Conservation (phyloP, 768 basidiomycete genomes). For the Tricholoma bakamatsutake region DNA sequence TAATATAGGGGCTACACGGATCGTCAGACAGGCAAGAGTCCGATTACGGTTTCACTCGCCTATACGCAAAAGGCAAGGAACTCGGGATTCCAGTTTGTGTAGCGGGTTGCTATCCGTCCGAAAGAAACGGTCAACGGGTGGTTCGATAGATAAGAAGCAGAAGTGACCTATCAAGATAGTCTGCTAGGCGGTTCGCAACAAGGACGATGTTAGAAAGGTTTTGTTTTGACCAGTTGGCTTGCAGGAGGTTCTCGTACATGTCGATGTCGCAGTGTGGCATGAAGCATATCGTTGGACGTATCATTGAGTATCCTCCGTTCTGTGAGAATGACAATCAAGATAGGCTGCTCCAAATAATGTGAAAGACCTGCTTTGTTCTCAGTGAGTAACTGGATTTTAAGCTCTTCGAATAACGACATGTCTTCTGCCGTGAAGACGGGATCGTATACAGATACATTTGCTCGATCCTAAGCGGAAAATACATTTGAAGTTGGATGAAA, state of each 20-base stretch:
- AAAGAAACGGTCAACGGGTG: conserved; percentile 7
- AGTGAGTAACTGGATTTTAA: conserved; percentile 30
- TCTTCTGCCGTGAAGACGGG: conserved; percentile 70
- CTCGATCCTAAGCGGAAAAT: conserved; percentile 35
- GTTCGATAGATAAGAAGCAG: conserved; percentile 2
- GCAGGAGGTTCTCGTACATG: conserved; percentile 61
- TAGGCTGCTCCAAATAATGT: background rate
- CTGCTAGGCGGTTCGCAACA: conserved; percentile 58
- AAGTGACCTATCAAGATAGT: conserved; percentile 61
- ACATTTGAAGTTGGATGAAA: conserved; percentile 5
- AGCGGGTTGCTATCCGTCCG: conserved; percentile 41
- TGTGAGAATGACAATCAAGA: conserved; percentile 13
- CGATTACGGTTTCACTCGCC: conserved; percentile 33
- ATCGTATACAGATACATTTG: conserved; percentile 54
- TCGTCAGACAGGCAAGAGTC: conserved; percentile 10
- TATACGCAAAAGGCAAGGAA: conserved; percentile 47
- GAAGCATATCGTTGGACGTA: conserved; percentile 55
- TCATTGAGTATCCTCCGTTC: conserved; percentile 29
- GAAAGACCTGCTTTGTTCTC: conserved; percentile 45
- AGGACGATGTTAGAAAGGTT: conserved; percentile 46
- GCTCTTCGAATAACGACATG: conserved; percentile 40
- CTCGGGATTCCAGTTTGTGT: conserved; percentile 42
- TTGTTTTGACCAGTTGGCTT: conserved; percentile 51
- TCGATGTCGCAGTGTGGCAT: conserved; percentile 78
- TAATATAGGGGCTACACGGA: conserved; percentile 41